Evolutionary conservation across 2,329 filamentous ascomycete species (phyloP).

Genomic region (Diaporthe amygdali): DNA sequence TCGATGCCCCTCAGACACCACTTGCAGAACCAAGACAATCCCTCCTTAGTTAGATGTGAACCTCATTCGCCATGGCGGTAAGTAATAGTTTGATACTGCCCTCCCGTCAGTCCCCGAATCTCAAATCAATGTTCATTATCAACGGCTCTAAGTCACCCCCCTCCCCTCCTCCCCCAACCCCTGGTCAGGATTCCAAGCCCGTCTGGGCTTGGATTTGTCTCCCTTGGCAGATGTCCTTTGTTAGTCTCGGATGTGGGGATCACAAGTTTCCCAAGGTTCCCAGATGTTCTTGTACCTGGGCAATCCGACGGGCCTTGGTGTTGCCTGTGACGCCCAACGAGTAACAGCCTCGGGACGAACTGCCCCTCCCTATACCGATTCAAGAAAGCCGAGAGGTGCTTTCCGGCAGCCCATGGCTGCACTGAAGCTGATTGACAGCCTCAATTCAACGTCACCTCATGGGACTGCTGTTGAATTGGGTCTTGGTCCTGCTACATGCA

Average conservation of each 20-base stretch:
- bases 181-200: neutral
- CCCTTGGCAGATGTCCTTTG: neutral
- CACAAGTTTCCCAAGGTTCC: neutral
- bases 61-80: neutral
- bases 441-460: constrained; percentile 9
- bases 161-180: neutral
- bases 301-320: neutral
- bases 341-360: neutral
- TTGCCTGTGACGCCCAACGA: neutral
- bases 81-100: neutral
- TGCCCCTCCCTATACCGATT: neutral
- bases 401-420: neutral
- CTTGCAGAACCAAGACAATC: constrained; percentile 14
- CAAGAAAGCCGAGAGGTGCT: neutral
- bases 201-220: neutral
- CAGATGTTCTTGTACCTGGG: neutral
- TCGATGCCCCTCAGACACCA: neutral
- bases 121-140: neutral
- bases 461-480: neutral
- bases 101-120: neutral
- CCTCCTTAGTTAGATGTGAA: constrained; percentile 3
- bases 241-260: neutral
- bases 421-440: neutral
- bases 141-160: neutral
- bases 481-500: constrained; percentile 2